A percentile compares a stretch with the other conserved stretches of the same genome.
Conservation (phyloP, 768 basidiomycete genomes). For the Trametes meyenii region DNA sequence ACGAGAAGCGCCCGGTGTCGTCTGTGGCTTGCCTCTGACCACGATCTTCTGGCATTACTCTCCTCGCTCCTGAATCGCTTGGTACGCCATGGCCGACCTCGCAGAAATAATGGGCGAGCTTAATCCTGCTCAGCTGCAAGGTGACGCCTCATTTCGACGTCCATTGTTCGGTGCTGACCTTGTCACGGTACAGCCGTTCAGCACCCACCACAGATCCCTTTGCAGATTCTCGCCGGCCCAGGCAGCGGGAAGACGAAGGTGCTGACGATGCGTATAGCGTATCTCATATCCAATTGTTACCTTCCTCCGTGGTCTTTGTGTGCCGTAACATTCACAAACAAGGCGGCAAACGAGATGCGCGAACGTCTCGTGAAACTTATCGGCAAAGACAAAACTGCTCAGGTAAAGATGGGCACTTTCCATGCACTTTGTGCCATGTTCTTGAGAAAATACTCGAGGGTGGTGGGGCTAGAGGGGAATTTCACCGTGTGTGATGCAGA, state of each 20-base stretch:
- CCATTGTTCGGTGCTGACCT: neutral
- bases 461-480: conserved; percentile 64
- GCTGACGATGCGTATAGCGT: conserved; percentile 67
- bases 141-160: conserved; percentile 24
- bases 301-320: conserved; percentile 63
- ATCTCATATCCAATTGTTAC: conserved; percentile 57
- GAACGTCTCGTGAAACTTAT: conserved; percentile 67
- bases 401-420: conserved; percentile 75
- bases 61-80: neutral
- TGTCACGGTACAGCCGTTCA: conserved; percentile 57
- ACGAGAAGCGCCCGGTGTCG: neutral
- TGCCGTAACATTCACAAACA: conserved; percentile 88
- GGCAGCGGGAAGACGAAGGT: conserved; percentile 78
- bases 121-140: conserved; percentile 41
- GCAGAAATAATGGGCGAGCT: conserved; percentile 17
- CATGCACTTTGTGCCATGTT: conserved; percentile 76
- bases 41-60: conserved; percentile 1
- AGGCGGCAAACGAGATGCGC: conserved; percentile 87
- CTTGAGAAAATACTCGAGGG: conserved; percentile 62
- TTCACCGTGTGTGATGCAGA: conserved; percentile 85
- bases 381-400: conserved; percentile 55
- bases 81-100: conserved; percentile 1
- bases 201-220: conserved; percentile 59
- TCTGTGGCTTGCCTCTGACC: conserved; percentile 12
- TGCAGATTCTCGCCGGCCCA: conserved; percentile 85